phyloP scores from a whole-genome alignment of 73 alveolate species.

The Paramecium sonneborni region DNA sequence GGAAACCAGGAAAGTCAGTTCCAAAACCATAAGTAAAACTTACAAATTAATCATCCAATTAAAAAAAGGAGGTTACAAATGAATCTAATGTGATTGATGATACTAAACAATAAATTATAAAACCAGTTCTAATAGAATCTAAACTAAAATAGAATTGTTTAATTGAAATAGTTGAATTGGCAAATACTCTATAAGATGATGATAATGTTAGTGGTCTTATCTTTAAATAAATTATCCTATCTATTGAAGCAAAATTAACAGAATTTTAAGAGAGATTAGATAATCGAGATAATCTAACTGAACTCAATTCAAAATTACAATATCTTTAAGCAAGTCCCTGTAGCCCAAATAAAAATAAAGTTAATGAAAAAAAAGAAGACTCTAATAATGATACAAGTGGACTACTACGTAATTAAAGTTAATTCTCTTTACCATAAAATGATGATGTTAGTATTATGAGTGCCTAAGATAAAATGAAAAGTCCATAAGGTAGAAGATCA shows the following conservation, averaged over 20 bases:
- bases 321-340: neutral
- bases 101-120: neutral
- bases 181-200: neutral
- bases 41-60: neutral
- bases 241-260: conserved; percentile 33
- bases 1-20: neutral
- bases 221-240: neutral
- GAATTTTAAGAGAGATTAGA: conserved; percentile 28
- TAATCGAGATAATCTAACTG: neutral
- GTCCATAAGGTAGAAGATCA: conserved; percentile 28
- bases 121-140: neutral
- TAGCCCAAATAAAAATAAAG: neutral
- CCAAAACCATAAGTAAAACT: neutral
- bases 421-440: neutral
- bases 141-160: neutral
- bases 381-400: conserved; percentile 15
- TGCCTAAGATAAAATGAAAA: neutral
- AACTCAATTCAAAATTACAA: conserved; percentile 10
- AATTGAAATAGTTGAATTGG: neutral
- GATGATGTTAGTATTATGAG: neutral
- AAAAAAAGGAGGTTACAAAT: neutral
- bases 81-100: neutral
- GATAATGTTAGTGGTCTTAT: neutral
- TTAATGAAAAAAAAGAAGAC: neutral
- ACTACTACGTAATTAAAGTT: conserved; percentile 9